Base-by-base conservation (phyloP, 345 rosid species). In the Populus deltoides region DNA sequence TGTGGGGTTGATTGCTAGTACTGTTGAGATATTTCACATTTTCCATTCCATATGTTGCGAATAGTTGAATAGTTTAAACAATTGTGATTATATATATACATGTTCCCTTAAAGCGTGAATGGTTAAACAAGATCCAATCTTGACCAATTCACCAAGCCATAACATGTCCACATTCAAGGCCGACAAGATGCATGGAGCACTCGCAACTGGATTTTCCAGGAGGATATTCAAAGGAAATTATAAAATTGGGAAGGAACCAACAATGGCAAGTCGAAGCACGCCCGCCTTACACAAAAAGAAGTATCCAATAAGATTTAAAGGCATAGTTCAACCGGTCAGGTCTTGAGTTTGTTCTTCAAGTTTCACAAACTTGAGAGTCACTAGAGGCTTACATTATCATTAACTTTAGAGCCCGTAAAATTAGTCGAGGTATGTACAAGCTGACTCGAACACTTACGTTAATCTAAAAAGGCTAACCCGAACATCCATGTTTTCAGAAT, bases 1-100 rank as follows among this genome's bases (percentile, higher is more conserved):
- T 9, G 74, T 81, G 84, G 82, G 77, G 73, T 66, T 79, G 27
- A 27, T 27, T 75, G 49, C 39, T 74, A 1, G 2, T 3, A 69
- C 25, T 55, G 47, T 20, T 6, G 33, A 36, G n/a, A n/a, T 24
- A 43, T 45, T 70, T 70, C 22, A 8, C 8, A 38, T 38, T 8
- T 6, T 8, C 41, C 41, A 38, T 38, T 6, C 41, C 41, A 38
- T 0, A 38, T 51, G 57, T 3, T 7, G 17, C 41, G 20, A 35
- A 33, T 33, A 6, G 17, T 2, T 33, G 29, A n/a, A 1, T 22
- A 18, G 18, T 17, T 17, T 51, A 51, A 18, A 18, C 8, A 51
- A 17, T 6, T 17, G 18, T 1, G 1, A 18, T 51, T 2, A 18
- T 51, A 29, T 5, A 18, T 17, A 22, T 2, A 6, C 22, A 18